Base-by-base conservation (phyloP, 1,284 basidiomycete genomes). In the Cystobasidium sp. region DNA sequence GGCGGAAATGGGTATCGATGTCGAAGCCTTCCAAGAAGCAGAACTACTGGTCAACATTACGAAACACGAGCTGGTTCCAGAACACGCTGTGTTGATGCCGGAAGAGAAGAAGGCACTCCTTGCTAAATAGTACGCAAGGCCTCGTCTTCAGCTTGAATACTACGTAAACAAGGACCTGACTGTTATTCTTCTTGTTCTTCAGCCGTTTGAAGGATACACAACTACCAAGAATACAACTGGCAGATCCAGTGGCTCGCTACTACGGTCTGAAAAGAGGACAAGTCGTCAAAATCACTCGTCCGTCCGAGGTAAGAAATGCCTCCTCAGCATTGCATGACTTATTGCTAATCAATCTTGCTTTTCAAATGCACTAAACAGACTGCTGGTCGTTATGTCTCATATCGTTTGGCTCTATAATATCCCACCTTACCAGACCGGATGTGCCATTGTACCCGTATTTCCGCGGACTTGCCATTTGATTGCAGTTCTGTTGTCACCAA, bases 171-270 rank as follows among this genome's bases (percentile, higher is more conserved):
- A 10, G 24, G 1, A 58, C 6, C 52, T 37, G 75, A 74, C 78
- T 75, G 49, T 61, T 66, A 44, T 55, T 20, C 75, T 49, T 46
- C 63, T 22, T 52, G 67, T 47, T 75, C 46, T 71, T 37, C 76
- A 97, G 95, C 84, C 95, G 97, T 76, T 85, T 99, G 77, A 97
- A 97, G 83, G 97, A 99, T 81, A 98, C 95, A 0, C 97, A 99
- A 81, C 86, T 99, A 75, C 97, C 97, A 65, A 90, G 97, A 47
- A 99, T 99, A 79, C 95, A 97, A 84, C 84, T 97, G 68, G 89
- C 90, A 20, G 97, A 99, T 84, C 97, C 97, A 6, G 96, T 99
- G 14, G 94, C 96, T 49, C 88, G 94, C 76, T 99, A 99, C 84
- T 99, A 97, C 84, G 97, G 97, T 64, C 87, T 99, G 75, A 88